Conservation (phyloP, 2,329 filamentous ascomycete genomes). For the Cladosporium sp. region DNA sequence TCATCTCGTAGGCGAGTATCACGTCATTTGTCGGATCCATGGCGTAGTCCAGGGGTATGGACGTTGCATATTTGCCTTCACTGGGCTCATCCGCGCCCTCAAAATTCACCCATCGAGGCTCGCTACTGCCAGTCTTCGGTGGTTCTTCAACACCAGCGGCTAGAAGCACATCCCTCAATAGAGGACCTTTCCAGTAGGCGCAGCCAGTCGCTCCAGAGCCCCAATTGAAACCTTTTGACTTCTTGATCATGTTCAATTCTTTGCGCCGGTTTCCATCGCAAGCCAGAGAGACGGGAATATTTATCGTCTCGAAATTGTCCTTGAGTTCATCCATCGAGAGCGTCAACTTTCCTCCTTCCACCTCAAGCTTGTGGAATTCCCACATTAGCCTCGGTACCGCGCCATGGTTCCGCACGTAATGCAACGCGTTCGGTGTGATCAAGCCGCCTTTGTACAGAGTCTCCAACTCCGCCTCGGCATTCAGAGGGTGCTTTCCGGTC, state of each 20-base stretch:
- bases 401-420: conserved; percentile 51
- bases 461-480: conserved; percentile 42
- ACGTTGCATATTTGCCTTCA: conserved; percentile 45
- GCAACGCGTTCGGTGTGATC: conserved; percentile 46
- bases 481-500: conserved; percentile 50
- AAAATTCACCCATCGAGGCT: conserved; percentile 43
- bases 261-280: conserved; percentile 48
- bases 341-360: conserved; percentile 33
- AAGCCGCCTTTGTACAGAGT: conserved; percentile 42
- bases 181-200: conserved; percentile 46
- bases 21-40: conserved; percentile 46
- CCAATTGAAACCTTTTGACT: conserved; percentile 46
- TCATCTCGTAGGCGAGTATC: conserved; percentile 51
- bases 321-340: conserved; percentile 42
- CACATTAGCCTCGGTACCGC: conserved; percentile 46
- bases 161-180: conserved; percentile 41
- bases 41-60: conserved; percentile 43
- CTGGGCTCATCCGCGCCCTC: conserved; percentile 44
- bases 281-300: conserved; percentile 43
- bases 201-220: conserved; percentile 42
- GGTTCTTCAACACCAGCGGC: conserved; percentile 33
- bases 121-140: conserved; percentile 16
- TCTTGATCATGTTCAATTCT: conserved; percentile 47
- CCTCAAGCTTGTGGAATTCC: conserved; percentile 47
- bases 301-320: conserved; percentile 39